Percentiles rank a stretch among this genome's conserved stretches.
Conservation (phyloP, 495 filamentous ascomycete species). For the Penicillium psychrofluorescens region DNA sequence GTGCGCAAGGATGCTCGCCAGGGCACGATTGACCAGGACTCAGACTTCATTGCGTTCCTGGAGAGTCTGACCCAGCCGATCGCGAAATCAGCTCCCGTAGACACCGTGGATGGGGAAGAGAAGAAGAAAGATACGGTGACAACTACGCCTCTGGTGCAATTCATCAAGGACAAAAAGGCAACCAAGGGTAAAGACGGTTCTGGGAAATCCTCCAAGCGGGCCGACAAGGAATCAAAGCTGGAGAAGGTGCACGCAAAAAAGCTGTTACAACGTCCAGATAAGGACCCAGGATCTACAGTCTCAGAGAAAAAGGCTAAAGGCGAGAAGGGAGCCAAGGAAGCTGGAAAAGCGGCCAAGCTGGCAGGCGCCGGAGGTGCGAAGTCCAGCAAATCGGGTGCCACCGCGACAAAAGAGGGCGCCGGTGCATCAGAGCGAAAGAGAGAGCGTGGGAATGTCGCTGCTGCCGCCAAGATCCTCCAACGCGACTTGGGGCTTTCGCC, state of each 20-base stretch:
- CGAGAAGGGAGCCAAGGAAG: conserved; percentile 62
- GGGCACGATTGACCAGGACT: conserved; percentile 92
- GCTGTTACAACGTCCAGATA: conserved; percentile 34
- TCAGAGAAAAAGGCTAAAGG: conserved; percentile 46
- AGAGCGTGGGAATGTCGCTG: conserved; percentile 64
- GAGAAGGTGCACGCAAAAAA: conserved; percentile 51
- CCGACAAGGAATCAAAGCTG: conserved; percentile 51
- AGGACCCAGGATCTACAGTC: conserved; percentile 24
- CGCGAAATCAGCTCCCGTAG: conserved; percentile 42
- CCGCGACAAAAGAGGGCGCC: conserved; percentile 24
- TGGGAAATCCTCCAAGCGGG: conserved; percentile 50
- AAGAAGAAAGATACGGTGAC: conserved; percentile 60
- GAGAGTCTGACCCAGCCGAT: conserved; percentile 78
- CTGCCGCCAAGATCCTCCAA: conserved; percentile 79
- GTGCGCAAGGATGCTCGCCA: conserved; percentile 72
- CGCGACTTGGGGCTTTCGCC: conserved; percentile 80
- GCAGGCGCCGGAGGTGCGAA: conserved; percentile 42
- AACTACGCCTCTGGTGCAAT: conserved; percentile 86
- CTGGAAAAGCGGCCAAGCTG: conserved; percentile 73
- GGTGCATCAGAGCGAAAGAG: conserved; percentile 43
- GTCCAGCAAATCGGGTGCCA: conserved; percentile 17
- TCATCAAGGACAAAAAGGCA: conserved; percentile 82
- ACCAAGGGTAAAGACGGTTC: conserved; percentile 68
- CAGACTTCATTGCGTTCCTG: conserved; percentile 89
- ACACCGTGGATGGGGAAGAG: conserved; percentile 42